Evolutionary conservation across 805 yeast species (phyloP), one percentile per base, ranked within the genome.

Genomic region (Candida suzukii): DNA sequence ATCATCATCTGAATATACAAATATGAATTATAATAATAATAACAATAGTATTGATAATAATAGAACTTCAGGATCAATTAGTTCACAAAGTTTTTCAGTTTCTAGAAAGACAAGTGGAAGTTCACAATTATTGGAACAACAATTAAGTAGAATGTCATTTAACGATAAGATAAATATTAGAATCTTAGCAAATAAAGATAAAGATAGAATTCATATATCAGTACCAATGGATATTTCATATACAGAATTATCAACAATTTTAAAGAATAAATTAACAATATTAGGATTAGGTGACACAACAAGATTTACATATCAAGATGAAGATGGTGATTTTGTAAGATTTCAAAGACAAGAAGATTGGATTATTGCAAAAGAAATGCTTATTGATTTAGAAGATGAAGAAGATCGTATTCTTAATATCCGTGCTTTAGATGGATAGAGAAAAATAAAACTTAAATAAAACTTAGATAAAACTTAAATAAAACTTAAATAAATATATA

Each of bases 261-360:
- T 29, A 71, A 76, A 55, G 64, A 49, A 67, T 11, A 79, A 74
- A 35, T 67, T 87, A 42, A 64, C 74, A 35, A 76, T 78, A 45
- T 75, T 87, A 29, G 77, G 74, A 46, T 9, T 31, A 4, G 70
- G 70, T 38, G 79, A 80, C 53, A 57, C 80, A 37, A 63, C 74
- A 31, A 74, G 83, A 52, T 70, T 93, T 46, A 81, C 80, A 60
- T 91, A 88, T 58, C 79, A 78, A 57, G 99, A 93, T 61, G 99
- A 93, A 62, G 99, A 93, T 58, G 96, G 95, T 16, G 99, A 93
- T 58, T 83, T 76, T 57, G 95, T 93, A 34, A 79, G 84, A 37
- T 77, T 91, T 62, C 84, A 80, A 49, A 77, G 88, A 26, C 83
- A 83, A 46, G 97, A 91, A 40, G 98, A 91, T 58, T 84, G 96